phyloP scores from a whole-genome alignment of 2,329 filamentous ascomycete genomes.

The Dothiorella sarmentorum region DNA sequence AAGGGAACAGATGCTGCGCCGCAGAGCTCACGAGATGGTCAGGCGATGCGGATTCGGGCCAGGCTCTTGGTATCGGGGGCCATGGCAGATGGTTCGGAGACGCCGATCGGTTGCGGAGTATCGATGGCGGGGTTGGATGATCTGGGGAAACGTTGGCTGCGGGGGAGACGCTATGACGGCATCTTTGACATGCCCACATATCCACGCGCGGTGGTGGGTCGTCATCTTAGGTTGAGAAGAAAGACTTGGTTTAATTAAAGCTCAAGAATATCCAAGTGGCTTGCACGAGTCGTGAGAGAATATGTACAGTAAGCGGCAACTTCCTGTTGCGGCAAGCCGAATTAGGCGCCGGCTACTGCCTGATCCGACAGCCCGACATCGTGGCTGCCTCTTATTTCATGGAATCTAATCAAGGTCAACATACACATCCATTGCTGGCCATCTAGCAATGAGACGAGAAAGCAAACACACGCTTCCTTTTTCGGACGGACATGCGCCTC shows the following conservation, averaged over 20 bases:
- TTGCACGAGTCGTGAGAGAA: background rate
- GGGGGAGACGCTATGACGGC: background rate
- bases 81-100: no score
- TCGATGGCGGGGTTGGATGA: constrained; percentile 1
- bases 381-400: background rate
- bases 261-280: no score
- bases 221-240: background rate
- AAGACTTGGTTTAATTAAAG: no score
- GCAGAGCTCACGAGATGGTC: constrained; percentile 9
- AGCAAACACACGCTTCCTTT: no score
- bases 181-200: background rate
- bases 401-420: no score
- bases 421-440: no score
- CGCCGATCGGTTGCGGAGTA: no score
- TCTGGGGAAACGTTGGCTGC: constrained; percentile 10
- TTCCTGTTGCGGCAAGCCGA: constrained; percentile 6
- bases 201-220: background rate
- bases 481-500: no score
- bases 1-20: background rate
- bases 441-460: no score
- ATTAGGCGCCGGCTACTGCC: no score
- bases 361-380: background rate
- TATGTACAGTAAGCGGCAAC: background rate
- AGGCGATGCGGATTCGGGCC: background rate
- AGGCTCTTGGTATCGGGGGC: no score